Conservation (phyloP, 148 eudicot genomes). For the Silene latifolia region DNA sequence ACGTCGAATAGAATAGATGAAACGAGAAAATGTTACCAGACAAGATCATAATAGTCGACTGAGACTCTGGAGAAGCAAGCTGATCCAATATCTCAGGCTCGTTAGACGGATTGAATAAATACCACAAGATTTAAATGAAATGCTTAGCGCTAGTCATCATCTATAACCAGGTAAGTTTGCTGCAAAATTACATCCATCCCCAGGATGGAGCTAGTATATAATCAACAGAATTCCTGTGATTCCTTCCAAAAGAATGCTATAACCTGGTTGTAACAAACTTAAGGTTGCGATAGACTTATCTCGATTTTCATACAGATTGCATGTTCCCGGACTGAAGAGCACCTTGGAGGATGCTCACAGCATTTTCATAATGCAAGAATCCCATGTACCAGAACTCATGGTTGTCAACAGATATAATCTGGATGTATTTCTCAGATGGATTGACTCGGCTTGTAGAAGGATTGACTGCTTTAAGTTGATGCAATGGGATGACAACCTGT, state of each 20-base stretch:
- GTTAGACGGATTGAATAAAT: background rate
- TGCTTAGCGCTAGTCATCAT: slow-evolving; percentile 7
- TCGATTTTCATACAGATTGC: slow-evolving; percentile 41
- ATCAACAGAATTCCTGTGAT: slow-evolving; percentile 8
- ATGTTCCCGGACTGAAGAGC: slow-evolving; percentile 37
- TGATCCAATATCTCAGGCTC: slow-evolving; percentile 12
- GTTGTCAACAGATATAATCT: slow-evolving; percentile 77
- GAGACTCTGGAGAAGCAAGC: slow-evolving; percentile 7
- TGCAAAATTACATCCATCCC: slow-evolving; percentile 29
- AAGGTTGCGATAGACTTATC: background rate
- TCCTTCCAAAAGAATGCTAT: slow-evolving; percentile 20
- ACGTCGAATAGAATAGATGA: background rate
- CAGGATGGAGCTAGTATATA: slow-evolving; percentile 18
- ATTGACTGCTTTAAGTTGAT: slow-evolving; percentile 77
- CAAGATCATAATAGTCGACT: slow-evolving; percentile 5
- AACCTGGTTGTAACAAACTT: slow-evolving; percentile 10
- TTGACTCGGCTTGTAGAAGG: slow-evolving; percentile 70
- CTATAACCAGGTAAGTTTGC: slow-evolving; percentile 17
- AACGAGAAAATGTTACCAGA: slow-evolving; percentile 9
- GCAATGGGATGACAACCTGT: slow-evolving; percentile 87
- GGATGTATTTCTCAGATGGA: slow-evolving; percentile 75
- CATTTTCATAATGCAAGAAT: slow-evolving; percentile 64
- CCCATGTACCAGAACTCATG: slow-evolving; percentile 99
- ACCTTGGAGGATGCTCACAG: slow-evolving; percentile 50
- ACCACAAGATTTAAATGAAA: background rate